A percentile compares a stretch with the other conserved stretches of the same genome.
Evolutionary conservation across 140 eudicot species (phyloP).

Genomic region (Bidens hawaiensis): DNA sequence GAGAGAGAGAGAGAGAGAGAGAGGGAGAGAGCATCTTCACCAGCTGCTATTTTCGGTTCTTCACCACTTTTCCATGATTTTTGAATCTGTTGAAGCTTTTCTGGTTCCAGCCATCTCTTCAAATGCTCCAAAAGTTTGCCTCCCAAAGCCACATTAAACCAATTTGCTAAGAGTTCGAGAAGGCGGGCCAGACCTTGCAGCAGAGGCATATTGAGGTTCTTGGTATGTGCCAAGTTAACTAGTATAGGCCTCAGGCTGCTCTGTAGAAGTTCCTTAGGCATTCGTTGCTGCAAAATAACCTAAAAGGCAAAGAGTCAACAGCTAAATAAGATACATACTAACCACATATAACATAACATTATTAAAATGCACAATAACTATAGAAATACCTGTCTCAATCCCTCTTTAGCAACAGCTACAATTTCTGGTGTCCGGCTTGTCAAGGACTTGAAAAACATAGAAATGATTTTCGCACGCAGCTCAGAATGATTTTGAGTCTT

Average conservation of each 20-base stretch:
- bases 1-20: no score
- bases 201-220: constrained; percentile 96
- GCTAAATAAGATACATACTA: constrained; percentile 3
- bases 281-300: constrained; percentile 94
- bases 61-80: constrained; percentile 97
- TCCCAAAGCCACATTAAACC: constrained; percentile 97
- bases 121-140: constrained; percentile 95
- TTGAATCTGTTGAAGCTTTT: constrained; percentile 91
- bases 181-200: constrained; percentile 96
- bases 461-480: constrained; percentile 79
- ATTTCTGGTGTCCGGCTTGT: constrained; percentile 93
- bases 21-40: constrained; percentile 32
- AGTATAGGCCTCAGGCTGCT: constrained; percentile 97
- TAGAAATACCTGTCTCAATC: constrained; percentile 93
- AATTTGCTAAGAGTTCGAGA: constrained; percentile 88
- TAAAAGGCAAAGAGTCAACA: constrained; percentile 23
- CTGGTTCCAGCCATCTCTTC: constrained; percentile 97
- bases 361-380: not conserved
- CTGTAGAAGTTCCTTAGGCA: constrained; percentile 99
- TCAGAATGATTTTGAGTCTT: constrained; percentile 92
- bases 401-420: constrained; percentile 95
- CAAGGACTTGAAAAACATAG: constrained; percentile 95
- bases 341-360: not conserved
- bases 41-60: constrained; percentile 99
- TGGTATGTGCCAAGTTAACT: constrained; percentile 93